These are phyloP conservation scores for Yamadazyma taylorii DNA, from an alignment of 1,139 yeast species.

Conservation along the genomic window DNA sequence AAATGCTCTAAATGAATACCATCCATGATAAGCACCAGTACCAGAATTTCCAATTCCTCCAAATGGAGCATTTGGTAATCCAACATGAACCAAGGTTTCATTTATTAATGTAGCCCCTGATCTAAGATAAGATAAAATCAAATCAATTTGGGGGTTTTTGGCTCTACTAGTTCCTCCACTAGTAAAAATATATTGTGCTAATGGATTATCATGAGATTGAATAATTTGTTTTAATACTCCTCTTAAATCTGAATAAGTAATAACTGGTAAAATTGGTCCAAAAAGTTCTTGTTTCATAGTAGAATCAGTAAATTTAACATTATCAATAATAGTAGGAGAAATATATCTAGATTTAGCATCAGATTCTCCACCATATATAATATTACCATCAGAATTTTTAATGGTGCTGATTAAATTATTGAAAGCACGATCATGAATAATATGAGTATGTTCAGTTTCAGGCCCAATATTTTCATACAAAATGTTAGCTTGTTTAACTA, in stretches of 20 bases:
- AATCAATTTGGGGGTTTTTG: constrained; percentile 49
- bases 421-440: constrained; percentile 63
- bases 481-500: constrained; percentile 40
- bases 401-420: constrained; percentile 49
- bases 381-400: constrained; percentile 53
- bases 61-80: constrained; percentile 73
- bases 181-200: constrained; percentile 79
- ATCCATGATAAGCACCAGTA: constrained; percentile 78
- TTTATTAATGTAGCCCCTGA: constrained; percentile 77
- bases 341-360: constrained; percentile 50
- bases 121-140: constrained; percentile 54
- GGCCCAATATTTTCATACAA: constrained; percentile 32
- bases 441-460: constrained; percentile 54
- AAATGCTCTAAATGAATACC: constrained; percentile 67
- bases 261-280: constrained; percentile 82
- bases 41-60: constrained; percentile 94
- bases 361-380: constrained; percentile 58
- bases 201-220: constrained; percentile 73
- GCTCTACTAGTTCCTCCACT: constrained; percentile 32
- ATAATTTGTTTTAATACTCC: constrained; percentile 50
- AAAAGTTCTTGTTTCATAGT: constrained; percentile 78
- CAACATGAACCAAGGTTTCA: constrained; percentile 75
- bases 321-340: constrained; percentile 72
- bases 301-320: constrained; percentile 64
- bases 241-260: constrained; percentile 52